Percentiles rank a stretch among this genome's conserved stretches.
These are phyloP conservation scores for Trichosporon sp. DNA, from an alignment of 1,284 basidiomycete species.

Conservation along the genomic window DNA sequence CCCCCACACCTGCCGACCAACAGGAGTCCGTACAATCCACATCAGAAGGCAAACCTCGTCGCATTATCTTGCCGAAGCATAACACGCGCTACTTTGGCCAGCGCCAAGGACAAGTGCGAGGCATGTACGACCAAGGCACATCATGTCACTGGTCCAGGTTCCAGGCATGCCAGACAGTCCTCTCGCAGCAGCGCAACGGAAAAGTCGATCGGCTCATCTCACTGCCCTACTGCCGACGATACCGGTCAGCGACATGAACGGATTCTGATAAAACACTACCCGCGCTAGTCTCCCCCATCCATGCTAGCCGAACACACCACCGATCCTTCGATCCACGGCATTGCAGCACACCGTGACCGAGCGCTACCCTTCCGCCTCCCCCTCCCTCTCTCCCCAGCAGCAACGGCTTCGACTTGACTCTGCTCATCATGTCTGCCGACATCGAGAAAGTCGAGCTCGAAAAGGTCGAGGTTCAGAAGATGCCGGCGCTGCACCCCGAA, in stretches of 20 bases:
- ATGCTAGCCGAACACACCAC: background rate
- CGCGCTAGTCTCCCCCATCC: background rate
- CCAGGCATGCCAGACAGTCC: background rate
- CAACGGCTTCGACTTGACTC: background rate
- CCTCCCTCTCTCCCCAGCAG: background rate
- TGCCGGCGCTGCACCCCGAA: background rate
- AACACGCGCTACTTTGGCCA: background rate
- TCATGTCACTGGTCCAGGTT: background rate
- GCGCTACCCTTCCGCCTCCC: background rate
- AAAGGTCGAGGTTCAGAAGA: background rate
- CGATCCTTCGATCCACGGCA: background rate
- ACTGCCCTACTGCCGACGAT: too few species aligned
- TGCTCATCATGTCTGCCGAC: background rate
- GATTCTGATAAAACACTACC: background rate
- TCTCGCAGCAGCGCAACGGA: background rate
- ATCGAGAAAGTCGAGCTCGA: background rate
- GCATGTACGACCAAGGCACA: background rate
- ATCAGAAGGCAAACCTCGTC: background rate
- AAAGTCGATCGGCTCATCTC: background rate
- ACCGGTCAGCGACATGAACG: background rate
- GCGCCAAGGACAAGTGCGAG: background rate
- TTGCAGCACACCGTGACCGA: background rate
- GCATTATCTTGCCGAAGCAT: conserved; percentile 8
- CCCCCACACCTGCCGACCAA: background rate
- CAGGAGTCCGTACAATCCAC: background rate